Conservation (phyloP, 1,284 basidiomycete species). For the Vanrija humicola region DNA sequence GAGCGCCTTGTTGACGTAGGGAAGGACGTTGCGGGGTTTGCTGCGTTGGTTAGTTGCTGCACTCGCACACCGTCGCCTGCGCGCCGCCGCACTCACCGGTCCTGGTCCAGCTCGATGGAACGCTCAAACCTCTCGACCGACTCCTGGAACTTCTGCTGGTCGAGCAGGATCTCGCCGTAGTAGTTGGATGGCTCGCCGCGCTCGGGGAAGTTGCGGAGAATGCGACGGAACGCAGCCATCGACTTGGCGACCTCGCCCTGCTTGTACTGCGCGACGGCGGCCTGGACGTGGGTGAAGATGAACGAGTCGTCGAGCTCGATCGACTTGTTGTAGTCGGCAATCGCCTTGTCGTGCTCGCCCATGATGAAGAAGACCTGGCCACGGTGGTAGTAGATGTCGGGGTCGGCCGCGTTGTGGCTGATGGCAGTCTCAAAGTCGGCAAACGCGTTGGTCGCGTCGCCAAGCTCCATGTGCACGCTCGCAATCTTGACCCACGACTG, state of each 20-base stretch:
- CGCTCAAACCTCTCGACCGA: constrained; percentile 93
- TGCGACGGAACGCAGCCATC: constrained; percentile 84
- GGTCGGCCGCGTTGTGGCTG: constrained; percentile 73
- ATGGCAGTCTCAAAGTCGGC: constrained; percentile 89
- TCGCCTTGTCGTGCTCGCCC: constrained; percentile 79
- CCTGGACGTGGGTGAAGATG: constrained; percentile 68
- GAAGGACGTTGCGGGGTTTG: constrained; percentile 72
- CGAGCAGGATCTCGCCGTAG: constrained; percentile 91
- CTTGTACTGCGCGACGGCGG: constrained; percentile 98
- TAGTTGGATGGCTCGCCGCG: constrained; percentile 85
- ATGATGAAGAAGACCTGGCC: constrained; percentile 98
- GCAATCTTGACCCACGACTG: constrained; percentile 97
- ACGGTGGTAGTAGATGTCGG: constrained; percentile 98
- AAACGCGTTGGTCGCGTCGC: constrained; percentile 71
- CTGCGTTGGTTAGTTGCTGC: constrained; percentile 43
- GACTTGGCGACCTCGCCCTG: constrained; percentile 68
- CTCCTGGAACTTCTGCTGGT: constrained; percentile 85
- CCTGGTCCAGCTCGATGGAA: constrained; percentile 82
- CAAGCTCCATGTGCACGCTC: constrained; percentile 95
- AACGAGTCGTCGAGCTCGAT: constrained; percentile 65
- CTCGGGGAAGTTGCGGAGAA: constrained; percentile 74
- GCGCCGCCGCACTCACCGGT: constrained; percentile 57
- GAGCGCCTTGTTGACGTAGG: constrained; percentile 95
- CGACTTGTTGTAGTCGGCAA: constrained; percentile 86
- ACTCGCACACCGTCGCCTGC: not conserved